Conservation (phyloP, 768 basidiomycete genomes). For the Rhodocollybia butyracea region DNA sequence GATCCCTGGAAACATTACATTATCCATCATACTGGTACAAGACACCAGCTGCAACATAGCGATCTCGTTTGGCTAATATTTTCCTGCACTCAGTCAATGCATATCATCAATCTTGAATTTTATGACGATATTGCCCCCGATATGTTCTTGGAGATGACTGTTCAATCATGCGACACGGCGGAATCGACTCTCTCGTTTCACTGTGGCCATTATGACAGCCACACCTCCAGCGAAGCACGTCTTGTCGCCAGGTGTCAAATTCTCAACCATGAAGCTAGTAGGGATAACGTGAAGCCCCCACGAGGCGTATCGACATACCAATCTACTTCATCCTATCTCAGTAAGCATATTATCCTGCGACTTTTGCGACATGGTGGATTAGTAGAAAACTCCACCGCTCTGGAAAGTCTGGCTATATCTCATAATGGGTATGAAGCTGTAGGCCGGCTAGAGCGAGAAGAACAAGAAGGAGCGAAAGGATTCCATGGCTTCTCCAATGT, state of each 20-base stretch:
- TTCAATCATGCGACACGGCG: too few species aligned
- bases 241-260: too few species aligned
- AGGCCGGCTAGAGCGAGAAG: too few species aligned
- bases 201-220: too few species aligned
- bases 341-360: not conserved
- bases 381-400: not conserved
- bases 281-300: too few species aligned
- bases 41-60: not conserved
- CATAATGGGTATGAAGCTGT: not conserved
- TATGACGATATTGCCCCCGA: not conserved
- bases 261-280: too few species aligned
- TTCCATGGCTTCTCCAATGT: too few species aligned
- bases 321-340: not conserved
- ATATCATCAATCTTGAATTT: not conserved
- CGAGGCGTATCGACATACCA: too few species aligned
- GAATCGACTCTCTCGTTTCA: too few species aligned
- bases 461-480: too few species aligned
- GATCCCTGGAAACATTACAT: not conserved
- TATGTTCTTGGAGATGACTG: not conserved
- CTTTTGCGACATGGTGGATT: too few species aligned
- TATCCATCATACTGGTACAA: not conserved
- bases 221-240: too few species aligned
- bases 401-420: not conserved
- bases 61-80: not conserved
- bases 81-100: not conserved